Percentiles rank a stretch among this genome's conserved stretches.
Conservation (phyloP, 495 filamentous ascomycete species). For the Talaromyces thailandensis region DNA sequence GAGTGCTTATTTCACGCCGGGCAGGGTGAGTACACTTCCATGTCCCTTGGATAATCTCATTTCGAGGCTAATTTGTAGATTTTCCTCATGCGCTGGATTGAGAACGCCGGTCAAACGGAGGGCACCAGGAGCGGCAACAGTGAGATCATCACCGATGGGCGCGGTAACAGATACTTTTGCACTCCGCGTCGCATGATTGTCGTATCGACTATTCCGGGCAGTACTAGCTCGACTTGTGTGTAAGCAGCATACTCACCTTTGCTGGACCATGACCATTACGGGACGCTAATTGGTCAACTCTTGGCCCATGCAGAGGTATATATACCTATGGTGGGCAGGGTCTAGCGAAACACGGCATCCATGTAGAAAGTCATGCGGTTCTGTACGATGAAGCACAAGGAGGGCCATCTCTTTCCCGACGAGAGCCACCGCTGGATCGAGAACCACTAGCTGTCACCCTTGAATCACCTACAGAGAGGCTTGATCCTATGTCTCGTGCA, state of each 20-base stretch:
- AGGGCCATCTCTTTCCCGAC: neutral
- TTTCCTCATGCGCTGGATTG: constrained; percentile 25
- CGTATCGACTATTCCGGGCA: constrained; percentile 12
- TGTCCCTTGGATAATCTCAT: neutral
- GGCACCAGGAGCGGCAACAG: constrained; percentile 8
- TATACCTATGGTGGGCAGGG: constrained; percentile 27
- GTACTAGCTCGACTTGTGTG: constrained; percentile 20
- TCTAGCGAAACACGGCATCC: constrained; percentile 21
- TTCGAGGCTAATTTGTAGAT: constrained; percentile 10
- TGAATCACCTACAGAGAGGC: constrained; percentile 11
- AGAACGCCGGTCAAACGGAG: constrained; percentile 13
- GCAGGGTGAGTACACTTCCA: neutral
- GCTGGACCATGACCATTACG: neutral
- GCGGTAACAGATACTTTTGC: constrained; percentile 17
- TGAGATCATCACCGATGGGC: constrained; percentile 10
- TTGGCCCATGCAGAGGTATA: constrained; percentile 17
- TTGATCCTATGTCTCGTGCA: constrained; percentile 31
- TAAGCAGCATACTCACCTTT: constrained; percentile 11
- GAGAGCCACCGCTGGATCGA: constrained; percentile 23
- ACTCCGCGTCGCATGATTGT: constrained; percentile 28
- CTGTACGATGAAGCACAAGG: constrained; percentile 15
- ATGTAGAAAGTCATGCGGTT: constrained; percentile 29
- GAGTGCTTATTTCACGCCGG: neutral
- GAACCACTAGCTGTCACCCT: constrained; percentile 21
- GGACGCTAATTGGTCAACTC: neutral